These are phyloP conservation scores for Thermochaetoides thermophila DNA, from an alignment of 495 filamentous ascomycete genomes.

Conservation along the genomic window DNA sequence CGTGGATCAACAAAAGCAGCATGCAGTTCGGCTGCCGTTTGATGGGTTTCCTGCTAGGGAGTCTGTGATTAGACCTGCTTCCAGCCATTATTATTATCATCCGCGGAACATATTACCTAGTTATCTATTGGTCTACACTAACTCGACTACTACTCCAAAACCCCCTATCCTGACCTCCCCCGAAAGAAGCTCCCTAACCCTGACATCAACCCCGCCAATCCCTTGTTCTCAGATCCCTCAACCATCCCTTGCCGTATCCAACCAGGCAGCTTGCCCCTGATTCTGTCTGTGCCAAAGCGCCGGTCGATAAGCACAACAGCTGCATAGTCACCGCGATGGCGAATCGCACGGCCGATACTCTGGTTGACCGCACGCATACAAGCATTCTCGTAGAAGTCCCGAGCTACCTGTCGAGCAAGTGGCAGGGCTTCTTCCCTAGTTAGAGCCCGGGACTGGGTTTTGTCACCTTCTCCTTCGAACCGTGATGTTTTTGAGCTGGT, in stretches of 20 bases:
- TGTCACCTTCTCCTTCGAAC: background rate
- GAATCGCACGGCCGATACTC: conserved; percentile 81
- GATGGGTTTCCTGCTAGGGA: too few species aligned
- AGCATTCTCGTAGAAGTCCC: conserved; percentile 86
- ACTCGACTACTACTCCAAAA: too few species aligned
- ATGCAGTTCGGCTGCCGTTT: too few species aligned
- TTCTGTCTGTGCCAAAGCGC: conserved; percentile 52
- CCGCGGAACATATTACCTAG: too few species aligned
- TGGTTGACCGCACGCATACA: conserved; percentile 97
- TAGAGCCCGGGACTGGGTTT: conserved; percentile 8
- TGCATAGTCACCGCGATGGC: conserved; percentile 79
- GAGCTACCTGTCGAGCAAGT: conserved; percentile 47
- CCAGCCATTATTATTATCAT: too few species aligned
- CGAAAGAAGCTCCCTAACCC: conserved; percentile 42
- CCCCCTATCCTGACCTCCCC: too few species aligned
- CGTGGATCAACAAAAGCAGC: too few species aligned
- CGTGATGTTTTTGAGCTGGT: conserved; percentile 1
- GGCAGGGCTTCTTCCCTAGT: conserved; percentile 25
- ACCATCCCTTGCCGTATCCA: conserved; percentile 66
- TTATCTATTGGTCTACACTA: too few species aligned
- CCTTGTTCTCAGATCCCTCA: conserved; percentile 28
- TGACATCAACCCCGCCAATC: conserved; percentile 39
- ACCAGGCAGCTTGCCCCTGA: conserved; percentile 64
- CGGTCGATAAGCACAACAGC: conserved; percentile 74
- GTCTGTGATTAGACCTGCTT: too few species aligned